A percentile compares a stretch with the other conserved stretches of the same genome.
phyloP scores from a whole-genome alignment of 2,329 filamentous ascomycete species.

The Cytospora piceae region DNA sequence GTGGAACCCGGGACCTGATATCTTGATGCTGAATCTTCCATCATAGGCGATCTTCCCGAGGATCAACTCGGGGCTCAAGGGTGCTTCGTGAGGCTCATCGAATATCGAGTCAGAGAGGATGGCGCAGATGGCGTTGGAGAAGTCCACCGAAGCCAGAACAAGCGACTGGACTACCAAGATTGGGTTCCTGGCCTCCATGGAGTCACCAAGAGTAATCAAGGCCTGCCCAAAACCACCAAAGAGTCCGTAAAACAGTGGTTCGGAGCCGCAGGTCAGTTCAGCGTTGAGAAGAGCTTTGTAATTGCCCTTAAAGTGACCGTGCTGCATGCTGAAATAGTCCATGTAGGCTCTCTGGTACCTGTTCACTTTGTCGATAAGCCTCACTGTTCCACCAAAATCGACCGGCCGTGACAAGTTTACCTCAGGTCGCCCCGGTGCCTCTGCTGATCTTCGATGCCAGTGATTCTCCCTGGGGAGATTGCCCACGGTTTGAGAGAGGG shows the following conservation, averaged over 20 bases:
- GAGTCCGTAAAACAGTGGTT: slow-evolving; percentile 35
- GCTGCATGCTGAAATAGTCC: slow-evolving; percentile 6
- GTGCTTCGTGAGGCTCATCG: slow-evolving; percentile 26
- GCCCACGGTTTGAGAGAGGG: no score
- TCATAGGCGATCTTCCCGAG: no score
- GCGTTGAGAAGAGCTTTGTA: neutral
- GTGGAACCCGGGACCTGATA: no score
- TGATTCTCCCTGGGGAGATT: no score
- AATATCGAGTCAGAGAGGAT: neutral
- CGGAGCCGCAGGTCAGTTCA: neutral
- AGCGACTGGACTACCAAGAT: slow-evolving; percentile 31
- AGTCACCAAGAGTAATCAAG: slow-evolving; percentile 34
- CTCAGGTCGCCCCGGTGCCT: no score
- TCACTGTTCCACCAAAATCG: no score
- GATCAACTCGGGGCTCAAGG: no score
- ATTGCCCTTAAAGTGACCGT: neutral
- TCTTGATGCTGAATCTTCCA: no score
- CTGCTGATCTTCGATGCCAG: no score
- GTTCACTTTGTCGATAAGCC: no score
- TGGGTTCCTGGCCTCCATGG: slow-evolving; percentile 33
- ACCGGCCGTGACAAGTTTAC: no score
- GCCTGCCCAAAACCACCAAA: slow-evolving; percentile 35
- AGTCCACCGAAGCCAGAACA: neutral
- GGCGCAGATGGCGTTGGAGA: neutral
- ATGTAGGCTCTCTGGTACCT: neutral